Conservation (phyloP, 2,329 filamentous ascomycete species). For the Zarea fungicola region DNA sequence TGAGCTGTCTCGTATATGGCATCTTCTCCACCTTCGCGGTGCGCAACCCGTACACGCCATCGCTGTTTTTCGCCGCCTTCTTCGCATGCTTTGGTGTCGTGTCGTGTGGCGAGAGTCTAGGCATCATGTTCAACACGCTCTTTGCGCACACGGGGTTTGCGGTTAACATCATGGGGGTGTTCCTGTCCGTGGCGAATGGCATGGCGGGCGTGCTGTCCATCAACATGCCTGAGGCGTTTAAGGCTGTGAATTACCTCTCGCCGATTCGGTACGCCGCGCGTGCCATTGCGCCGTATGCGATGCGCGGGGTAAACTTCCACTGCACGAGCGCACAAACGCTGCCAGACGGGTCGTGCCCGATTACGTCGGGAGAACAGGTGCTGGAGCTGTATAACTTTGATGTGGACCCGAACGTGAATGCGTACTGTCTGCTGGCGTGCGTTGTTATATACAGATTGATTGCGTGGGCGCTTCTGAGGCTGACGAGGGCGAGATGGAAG, state of each 20-base stretch:
- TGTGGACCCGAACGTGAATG: slow-evolving; percentile 53
- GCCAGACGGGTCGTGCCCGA: slow-evolving; percentile 56
- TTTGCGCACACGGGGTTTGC: slow-evolving; percentile 71
- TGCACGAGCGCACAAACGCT: slow-evolving; percentile 58
- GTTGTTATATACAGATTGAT: slow-evolving; percentile 61
- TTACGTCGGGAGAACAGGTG: slow-evolving; percentile 62
- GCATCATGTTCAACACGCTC: slow-evolving; percentile 76
- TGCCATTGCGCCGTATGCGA: slow-evolving; percentile 61
- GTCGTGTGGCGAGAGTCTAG: slow-evolving; percentile 67
- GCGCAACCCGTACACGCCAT: slow-evolving; percentile 56
- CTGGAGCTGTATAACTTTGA: slow-evolving; percentile 63
- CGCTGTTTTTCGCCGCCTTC: slow-evolving; percentile 62
- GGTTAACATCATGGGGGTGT: slow-evolving; percentile 64
- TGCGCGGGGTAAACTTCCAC: slow-evolving; percentile 56
- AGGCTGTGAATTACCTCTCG: slow-evolving; percentile 65
- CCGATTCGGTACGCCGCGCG: slow-evolving; percentile 66
- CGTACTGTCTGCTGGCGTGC: slow-evolving; percentile 58
- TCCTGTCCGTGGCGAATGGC: slow-evolving; percentile 64
- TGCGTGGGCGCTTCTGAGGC: slow-evolving; percentile 53
- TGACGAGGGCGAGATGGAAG: slow-evolving; percentile 49
- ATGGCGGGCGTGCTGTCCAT: slow-evolving; percentile 69
- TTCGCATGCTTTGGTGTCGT: slow-evolving; percentile 71
- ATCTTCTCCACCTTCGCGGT: slow-evolving; percentile 59
- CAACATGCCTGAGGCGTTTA: slow-evolving; percentile 60
- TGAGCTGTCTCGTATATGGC: slow-evolving; percentile 61